phyloP scores from a whole-genome alignment of 2,329 filamentous ascomycete genomes.

The Colletotrichum sp. region DNA sequence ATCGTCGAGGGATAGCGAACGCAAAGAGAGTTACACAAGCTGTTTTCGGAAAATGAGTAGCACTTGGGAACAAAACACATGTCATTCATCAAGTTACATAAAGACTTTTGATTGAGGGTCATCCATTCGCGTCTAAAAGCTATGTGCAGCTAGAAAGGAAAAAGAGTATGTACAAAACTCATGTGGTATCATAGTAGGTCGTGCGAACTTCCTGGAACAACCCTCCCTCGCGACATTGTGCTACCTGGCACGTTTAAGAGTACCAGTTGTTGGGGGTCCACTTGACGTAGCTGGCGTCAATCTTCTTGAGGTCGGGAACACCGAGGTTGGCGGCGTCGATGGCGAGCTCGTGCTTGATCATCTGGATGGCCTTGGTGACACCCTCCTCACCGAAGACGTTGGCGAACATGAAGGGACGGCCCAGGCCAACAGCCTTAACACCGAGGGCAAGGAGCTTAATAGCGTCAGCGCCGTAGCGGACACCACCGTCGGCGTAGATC shows the following conservation, averaged over 20 bases:
- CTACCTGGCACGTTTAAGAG: not conserved
- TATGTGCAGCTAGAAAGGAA: constrained; percentile 2
- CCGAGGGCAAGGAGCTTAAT: constrained; percentile 49
- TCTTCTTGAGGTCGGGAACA: constrained; percentile 39
- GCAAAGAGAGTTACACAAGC: not conserved
- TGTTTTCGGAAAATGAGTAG: not conserved
- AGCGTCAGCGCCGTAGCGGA: constrained; percentile 47
- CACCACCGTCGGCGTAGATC: constrained; percentile 45
- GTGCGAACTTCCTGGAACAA: not conserved
- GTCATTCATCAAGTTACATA: not conserved
- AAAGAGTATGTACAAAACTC: constrained; percentile 5
- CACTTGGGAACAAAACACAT: not conserved
- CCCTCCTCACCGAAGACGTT: constrained; percentile 57
- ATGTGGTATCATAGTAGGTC: constrained; percentile 4
- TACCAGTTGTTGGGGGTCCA: constrained; percentile 33
- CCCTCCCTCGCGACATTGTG: not conserved
- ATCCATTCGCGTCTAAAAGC: not conserved
- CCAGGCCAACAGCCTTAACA: constrained; percentile 50
- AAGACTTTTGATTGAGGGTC: not conserved
- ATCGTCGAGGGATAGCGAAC: not conserved
- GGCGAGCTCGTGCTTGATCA: constrained; percentile 56
- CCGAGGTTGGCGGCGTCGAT: constrained; percentile 50
- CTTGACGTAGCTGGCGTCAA: constrained; percentile 30
- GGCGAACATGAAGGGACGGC: constrained; percentile 56
- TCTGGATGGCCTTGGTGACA: constrained; percentile 45